phyloP scores from a whole-genome alignment of 2,329 filamentous ascomycete species.

The Purpureocillium takamizusanense region DNA sequence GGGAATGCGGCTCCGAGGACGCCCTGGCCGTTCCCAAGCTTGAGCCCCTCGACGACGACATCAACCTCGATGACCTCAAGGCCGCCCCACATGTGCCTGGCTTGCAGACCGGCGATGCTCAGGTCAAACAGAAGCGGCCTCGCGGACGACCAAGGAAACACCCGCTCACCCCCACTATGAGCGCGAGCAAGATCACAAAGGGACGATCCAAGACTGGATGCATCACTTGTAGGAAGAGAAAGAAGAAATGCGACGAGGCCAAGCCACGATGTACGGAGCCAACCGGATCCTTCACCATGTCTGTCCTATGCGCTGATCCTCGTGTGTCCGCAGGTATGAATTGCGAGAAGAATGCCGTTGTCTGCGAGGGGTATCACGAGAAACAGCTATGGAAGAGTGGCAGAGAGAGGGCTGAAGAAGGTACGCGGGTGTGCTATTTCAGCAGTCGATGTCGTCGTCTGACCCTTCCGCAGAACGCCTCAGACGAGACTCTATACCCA shows the following conservation, averaged over 20 bases:
- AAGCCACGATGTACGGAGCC: slow-evolving; percentile 49
- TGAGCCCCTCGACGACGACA: slow-evolving; percentile 47
- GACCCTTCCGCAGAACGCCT: slow-evolving; percentile 33
- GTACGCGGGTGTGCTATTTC: too few relatives aligned
- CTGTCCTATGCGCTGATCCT: slow-evolving; percentile 5
- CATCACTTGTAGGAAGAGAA: slow-evolving; percentile 57
- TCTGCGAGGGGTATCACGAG: slow-evolving; percentile 83
- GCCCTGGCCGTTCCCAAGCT: slow-evolving; percentile 42
- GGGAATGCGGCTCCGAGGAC: slow-evolving; percentile 39
- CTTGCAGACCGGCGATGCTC: slow-evolving; percentile 6
- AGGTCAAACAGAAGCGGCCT: slow-evolving; percentile 50
- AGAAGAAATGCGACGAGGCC: slow-evolving; percentile 65
- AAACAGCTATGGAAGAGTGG: slow-evolving; percentile 84
- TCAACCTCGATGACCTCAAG: slow-evolving; percentile 44
- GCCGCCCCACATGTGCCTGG: slow-evolving; percentile 22
- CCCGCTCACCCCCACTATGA: slow-evolving; percentile 49
- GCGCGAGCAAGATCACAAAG: slow-evolving; percentile 64
- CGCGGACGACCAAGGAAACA: slow-evolving; percentile 79
- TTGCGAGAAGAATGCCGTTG: slow-evolving; percentile 86
- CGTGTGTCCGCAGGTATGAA: slow-evolving; percentile 62
- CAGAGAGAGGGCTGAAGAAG: slow-evolving; percentile 64
- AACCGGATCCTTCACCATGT: background rate
- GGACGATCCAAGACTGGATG: slow-evolving; percentile 63
- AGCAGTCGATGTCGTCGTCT: slow-evolving; percentile 11
- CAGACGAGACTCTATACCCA: slow-evolving; percentile 38